Base-by-base conservation (phyloP, 345 rosid species). In the Geranium brycei region DNA sequence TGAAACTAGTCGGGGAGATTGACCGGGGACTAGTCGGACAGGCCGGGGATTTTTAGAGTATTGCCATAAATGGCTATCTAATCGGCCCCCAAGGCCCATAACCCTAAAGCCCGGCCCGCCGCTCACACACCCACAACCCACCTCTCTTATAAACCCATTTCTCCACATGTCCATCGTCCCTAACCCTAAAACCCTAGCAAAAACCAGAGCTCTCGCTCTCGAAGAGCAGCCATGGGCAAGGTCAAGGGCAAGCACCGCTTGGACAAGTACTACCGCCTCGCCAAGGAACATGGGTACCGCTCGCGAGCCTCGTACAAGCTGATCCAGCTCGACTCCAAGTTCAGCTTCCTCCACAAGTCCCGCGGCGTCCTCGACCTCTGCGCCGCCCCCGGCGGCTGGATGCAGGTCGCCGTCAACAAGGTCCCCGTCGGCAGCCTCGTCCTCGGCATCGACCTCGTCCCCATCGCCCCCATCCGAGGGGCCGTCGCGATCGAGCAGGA, bases 371-470 rank as follows among this genome's bases (percentile, higher is more conserved):
- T 91, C 77, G 98, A 91, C 68, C 98, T 89, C 65, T 89, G 98
- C 66, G 96, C 98, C 72, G 95, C 98, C 57, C 98, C 96, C 0
- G 96, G 96, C 6, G 89, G 98, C 30, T 91, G 98, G 98, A 89
- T 91, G 98, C 98, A 91, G 67, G 92, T 91, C 17, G 95, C 88
- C 58, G 89, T 87, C n/a, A 73, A 84, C 85, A 87, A 89, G 19
- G 91, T 78, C 12, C 95, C 96, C 4, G 93, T 92, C 17, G 95
- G 96, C 5, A 84, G 91, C 67, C 89, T 92, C 58, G 96, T 92
- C 58, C 76, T 92, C 66, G 98, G 98, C 4, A 77, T 92, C 66
- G 98, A 92, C 73, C 77, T 92, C 18, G 95, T 77, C 8, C 86
- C 82, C 4, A 87, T 92, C 17, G 72, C 78, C 1, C 88, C 98